Evolutionary conservation across 495 filamentous ascomycete species (phyloP).

Genomic region (Xylaria venustula): DNA sequence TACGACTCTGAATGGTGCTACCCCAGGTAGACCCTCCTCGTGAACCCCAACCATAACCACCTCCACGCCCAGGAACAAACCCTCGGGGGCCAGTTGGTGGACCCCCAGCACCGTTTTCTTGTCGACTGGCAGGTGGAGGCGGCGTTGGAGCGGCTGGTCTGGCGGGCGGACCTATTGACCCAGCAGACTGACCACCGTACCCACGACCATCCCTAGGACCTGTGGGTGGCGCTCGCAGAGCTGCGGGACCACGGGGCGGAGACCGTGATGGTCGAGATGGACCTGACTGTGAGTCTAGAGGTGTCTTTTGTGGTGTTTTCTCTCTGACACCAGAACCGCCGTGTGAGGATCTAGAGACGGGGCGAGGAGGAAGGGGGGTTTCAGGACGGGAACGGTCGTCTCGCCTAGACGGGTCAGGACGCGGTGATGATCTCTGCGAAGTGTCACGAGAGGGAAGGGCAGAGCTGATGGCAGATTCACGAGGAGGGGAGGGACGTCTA

Average conservation of each 20-base stretch:
- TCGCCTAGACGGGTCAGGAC: slow-evolving; percentile 37
- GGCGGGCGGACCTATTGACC: slow-evolving; percentile 28
- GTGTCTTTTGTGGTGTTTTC: slow-evolving; percentile 23
- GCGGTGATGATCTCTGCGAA: slow-evolving; percentile 44
- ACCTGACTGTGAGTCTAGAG: slow-evolving; percentile 25
- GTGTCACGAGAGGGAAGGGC: slow-evolving; percentile 43
- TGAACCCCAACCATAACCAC: slow-evolving; percentile 36
- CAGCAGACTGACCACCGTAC: slow-evolving; percentile 30
- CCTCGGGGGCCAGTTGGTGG: slow-evolving; percentile 47
- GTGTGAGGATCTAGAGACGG: slow-evolving; percentile 28
- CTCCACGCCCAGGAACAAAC: slow-evolving; percentile 38
- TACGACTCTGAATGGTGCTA: slow-evolving; percentile 32
- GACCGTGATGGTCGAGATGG: slow-evolving; percentile 26
- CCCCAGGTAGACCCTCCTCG: slow-evolving; percentile 39
- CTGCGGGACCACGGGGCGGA: slow-evolving; percentile 48
- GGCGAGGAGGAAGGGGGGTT: slow-evolving; percentile 35
- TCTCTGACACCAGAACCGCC: slow-evolving; percentile 21
- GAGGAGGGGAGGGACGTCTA: slow-evolving; percentile 40
- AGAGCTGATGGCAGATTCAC: slow-evolving; percentile 43
- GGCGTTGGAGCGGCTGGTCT: slow-evolving; percentile 25
- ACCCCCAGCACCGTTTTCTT: slow-evolving; percentile 36
- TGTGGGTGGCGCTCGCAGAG: slow-evolving; percentile 44
- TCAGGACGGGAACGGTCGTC: slow-evolving; percentile 43
- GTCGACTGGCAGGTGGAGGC: slow-evolving; percentile 30
- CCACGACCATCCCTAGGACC: slow-evolving; percentile 43